Base-by-base conservation (phyloP, 2,329 filamentous ascomycete species). In the Graphiopsis chlorocephala region DNA sequence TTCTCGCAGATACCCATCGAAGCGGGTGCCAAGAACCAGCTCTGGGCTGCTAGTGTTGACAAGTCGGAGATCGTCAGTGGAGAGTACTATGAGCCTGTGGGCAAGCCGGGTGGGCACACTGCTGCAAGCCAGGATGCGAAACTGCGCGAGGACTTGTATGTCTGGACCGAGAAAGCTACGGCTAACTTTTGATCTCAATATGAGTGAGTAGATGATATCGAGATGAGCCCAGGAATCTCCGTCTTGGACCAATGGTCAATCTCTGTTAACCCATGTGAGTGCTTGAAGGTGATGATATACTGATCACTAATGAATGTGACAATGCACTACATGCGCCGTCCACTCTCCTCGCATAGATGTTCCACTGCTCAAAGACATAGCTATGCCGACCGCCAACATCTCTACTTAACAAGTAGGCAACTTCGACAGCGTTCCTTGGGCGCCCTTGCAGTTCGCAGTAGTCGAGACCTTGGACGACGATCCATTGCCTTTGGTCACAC, bases 21-120 rank as follows among this genome's bases (percentile, higher is more conserved):
- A 33, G 56, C 70, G n/a, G 70, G 71, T 4, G 66, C 67, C 29
- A 66, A 63, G 26, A 66, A 66, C 28, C 69, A 71, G 61, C 64
- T 68, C 17, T 72, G 70, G 70, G 69, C 67, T 2, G 67, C 66
- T 1, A 63, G 25, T 8, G 59, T 23, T 4, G 50, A 28, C 15
- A 28, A 29, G 26, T 20, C 4, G 17, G 20, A 52, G n/a, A 26
- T 61, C 4, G 42, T 61, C 6, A 61, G 47, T 31, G 58, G 58
- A 4, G 23, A 7, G 26, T 61, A 50, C 42, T 61, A 61, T 12
- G 58, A 61, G 45, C 58, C 58, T 31, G 47, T 61, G 4, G 58
- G 58, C 26, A 23, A 31, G n/a, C n/a, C 42, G 10, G 58, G 29
- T 11, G 47, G 31, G 17, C 20, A 26, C 17, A 61, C 42, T 2